A percentile compares a stretch with the other conserved stretches of the same genome.
These are phyloP conservation scores for Hortiboletus campestris DNA, from an alignment of 768 basidiomycete genomes.

Conservation along the genomic window DNA sequence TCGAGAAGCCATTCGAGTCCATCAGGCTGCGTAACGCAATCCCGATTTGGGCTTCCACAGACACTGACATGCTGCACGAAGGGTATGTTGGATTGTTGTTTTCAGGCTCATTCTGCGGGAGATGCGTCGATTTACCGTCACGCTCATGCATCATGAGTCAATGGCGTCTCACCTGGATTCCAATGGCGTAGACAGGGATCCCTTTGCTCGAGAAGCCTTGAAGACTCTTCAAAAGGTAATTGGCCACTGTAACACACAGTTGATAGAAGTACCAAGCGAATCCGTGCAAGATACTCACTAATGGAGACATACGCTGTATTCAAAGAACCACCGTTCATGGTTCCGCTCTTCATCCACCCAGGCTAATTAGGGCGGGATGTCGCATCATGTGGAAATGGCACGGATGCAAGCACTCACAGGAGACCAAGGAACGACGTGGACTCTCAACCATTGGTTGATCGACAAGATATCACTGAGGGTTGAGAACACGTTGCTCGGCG, in stretches of 20 bases:
- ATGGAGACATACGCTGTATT: slow-evolving; percentile 43
- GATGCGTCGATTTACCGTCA: neutral
- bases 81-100: slow-evolving; percentile 68
- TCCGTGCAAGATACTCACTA: slow-evolving; percentile 39
- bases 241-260: slow-evolving; percentile 49
- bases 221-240: slow-evolving; percentile 68
- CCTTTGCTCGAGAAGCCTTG: slow-evolving; percentile 67
- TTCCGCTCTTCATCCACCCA: slow-evolving; percentile 74
- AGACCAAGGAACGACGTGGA: slow-evolving; percentile 72
- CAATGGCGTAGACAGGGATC: slow-evolving; percentile 59
- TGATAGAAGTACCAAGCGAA: neutral
- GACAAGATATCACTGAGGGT: slow-evolving; percentile 62
- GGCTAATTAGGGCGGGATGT: slow-evolving; percentile 43
- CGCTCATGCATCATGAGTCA: neutral
- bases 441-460: slow-evolving; percentile 49
- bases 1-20: slow-evolving; percentile 57
- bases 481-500: slow-evolving; percentile 62
- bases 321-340: slow-evolving; percentile 67
- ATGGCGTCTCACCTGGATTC: slow-evolving; percentile 42
- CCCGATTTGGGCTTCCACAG: slow-evolving; percentile 59
- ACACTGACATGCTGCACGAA: slow-evolving; percentile 52
- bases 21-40: slow-evolving; percentile 54
- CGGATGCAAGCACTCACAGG: slow-evolving; percentile 44
- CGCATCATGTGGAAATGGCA: too few relatives aligned
- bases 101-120: slow-evolving; percentile 49